Evolutionary conservation across 495 filamentous ascomycete species (phyloP), one percentile per base, ranked within the genome.

Genomic region (Cairneyella variabilis): DNA sequence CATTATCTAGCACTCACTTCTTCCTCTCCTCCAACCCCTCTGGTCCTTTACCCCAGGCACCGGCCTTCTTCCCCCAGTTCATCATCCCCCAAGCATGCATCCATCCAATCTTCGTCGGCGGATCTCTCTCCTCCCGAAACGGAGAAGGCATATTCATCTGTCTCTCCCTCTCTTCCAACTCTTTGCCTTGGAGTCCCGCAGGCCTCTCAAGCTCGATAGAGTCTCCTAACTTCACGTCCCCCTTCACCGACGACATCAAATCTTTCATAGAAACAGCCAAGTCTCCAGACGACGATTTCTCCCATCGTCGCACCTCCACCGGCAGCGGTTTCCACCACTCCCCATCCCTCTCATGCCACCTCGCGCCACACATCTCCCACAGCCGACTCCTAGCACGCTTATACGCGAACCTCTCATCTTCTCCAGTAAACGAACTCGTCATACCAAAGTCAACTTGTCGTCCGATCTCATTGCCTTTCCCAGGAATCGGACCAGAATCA

Each of bases 401-500:
- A 52, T 84, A 87, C 0, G 86, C 85, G 59, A 90, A 90, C 11
- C 71, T 71, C 64, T 88, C 85, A 63, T 88, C 86, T 62, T 87
- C 82, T 16, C 86, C 86, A 0, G 81, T 88, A 57, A 88, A 85
- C 0, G 72, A 74, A 26, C 69, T 65, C 0, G 78, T 75, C 32
- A 77, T 71, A 30, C 68, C 70, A 54, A 88, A 89, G 58, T 84
- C 72, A 8, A 67, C 60, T 8, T 22, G 30, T 34, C 53, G 48
- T 26, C 43, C 50, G 25, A 48, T 57, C 23, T 51, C 56, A 46
- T 51, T 46, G 68, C 55, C 37, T 59, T 63, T 51, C 54, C 62
- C 38, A 42, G 67, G 44, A 57, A 63, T 22, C 44, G 60, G 53
- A 20, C 60, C 47, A 39, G 59, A 63, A 32, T 59, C 56, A 53